Evolutionary conservation across 2,329 filamentous ascomycete genomes (phyloP), one percentile per base, ranked within the genome.

Genomic region (Neurospora sp.): DNA sequence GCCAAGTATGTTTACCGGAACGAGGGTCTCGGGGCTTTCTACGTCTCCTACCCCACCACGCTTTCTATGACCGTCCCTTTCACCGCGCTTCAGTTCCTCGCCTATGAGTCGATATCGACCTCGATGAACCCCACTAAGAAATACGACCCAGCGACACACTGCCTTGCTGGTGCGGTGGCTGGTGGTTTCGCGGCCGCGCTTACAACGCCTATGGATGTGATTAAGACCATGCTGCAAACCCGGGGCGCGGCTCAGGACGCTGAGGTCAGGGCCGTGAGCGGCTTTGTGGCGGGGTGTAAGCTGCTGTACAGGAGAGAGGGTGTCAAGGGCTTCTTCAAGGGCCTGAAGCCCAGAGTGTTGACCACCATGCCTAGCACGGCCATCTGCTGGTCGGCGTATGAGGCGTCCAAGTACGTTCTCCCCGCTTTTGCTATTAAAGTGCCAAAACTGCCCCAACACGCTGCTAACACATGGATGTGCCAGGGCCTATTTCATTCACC

Each of bases 61-160:
- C 85, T 99, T 37, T 97, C 93, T 77, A 99, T 99, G 96, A 98
- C 96, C 15, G 93, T 99, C 1, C 96, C 96, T 3, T 99, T 98
- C 80, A 98, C 95, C 12, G 95, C 96, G 8, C 88, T 97, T 10
- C 96, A 99, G 79, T 98, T 99, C 80, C 92, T 97, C 78, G 93
- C 94, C 69, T 99, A 99, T 85, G 96, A 98, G 80, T 97, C 95
- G 37, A 89, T 98, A 74, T 97, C 94, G 2, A 98, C 96, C 75
- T 81, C 91, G 67, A 93, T 98, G 89, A 97, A 98, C 80, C 93
- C 94, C 0, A 83, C 84, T 37, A 92, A 92, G 78, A 86, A 86
- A 70, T 98, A 99, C 82, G 95, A 98, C 77, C 96, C 96, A 1
- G 85, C 95, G 75, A 97, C 94, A 65, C 96, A 99, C 82, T 98